phyloP scores from a whole-genome alignment of 164 flowering plant genomes.

The Vitis cinerea region DNA sequence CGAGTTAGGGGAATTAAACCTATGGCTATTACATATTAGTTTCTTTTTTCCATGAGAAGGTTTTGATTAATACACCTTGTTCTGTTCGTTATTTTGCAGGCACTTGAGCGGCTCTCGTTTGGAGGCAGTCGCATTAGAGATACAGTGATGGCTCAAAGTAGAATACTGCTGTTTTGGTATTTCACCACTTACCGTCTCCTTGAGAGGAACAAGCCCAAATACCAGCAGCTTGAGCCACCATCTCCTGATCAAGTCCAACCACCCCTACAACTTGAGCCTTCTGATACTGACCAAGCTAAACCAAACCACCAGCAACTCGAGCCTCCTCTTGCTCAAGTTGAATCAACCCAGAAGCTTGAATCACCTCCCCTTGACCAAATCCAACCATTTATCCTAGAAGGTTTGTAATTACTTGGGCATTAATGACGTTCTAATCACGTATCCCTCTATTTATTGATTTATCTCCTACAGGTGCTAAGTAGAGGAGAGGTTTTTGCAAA shows the following conservation, averaged over 20 bases:
- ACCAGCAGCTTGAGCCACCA: conserved; percentile 68
- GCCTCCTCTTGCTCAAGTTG: conserved; percentile 24
- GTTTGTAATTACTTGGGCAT: conserved; percentile 49
- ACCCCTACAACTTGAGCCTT: conserved; percentile 18
- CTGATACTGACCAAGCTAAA: conserved; percentile 10
- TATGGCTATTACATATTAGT: not conserved
- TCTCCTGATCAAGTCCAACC: conserved; percentile 28
- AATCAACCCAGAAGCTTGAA: conserved; percentile 25
- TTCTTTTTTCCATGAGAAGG: not conserved
- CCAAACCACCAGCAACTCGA: conserved; percentile 13
- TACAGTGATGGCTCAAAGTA: conserved; percentile 75
- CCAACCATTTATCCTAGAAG: conserved; percentile 61
- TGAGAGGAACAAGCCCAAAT: conserved; percentile 83
- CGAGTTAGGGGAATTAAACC: no score
- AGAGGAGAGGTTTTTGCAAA: conserved; percentile 33
- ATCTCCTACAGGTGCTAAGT: conserved; percentile 57
- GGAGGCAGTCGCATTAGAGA: conserved; percentile 70
- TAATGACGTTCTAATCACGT: conserved; percentile 21
- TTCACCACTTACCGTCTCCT: conserved; percentile 85
- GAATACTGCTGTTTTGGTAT: conserved; percentile 87
- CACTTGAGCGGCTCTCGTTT: conserved; percentile 81
- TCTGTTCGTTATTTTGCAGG: conserved; percentile 40
- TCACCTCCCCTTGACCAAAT: conserved; percentile 41
- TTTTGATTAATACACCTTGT: not conserved
- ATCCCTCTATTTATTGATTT: conserved; percentile 32